Percentiles rank a stretch among this genome's conserved stretches.
These are phyloP conservation scores for Podospora didyma DNA, from an alignment of 495 filamentous ascomycete genomes.

Conservation along the genomic window DNA sequence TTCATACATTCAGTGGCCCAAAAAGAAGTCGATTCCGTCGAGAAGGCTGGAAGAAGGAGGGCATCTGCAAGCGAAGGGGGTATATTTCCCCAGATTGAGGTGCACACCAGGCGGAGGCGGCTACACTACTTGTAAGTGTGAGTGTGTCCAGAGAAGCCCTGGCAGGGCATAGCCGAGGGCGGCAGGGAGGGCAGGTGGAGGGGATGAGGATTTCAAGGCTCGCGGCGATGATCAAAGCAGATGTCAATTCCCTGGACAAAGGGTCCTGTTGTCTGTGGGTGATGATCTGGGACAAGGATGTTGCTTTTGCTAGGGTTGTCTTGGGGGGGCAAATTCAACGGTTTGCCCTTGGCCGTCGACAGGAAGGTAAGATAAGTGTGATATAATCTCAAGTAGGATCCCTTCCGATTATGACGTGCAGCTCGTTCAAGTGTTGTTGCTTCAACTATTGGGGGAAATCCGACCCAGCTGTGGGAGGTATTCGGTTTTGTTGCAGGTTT, in stretches of 20 bases:
- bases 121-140: too few relatives aligned
- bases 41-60: too few relatives aligned
- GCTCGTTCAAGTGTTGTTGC: not conserved
- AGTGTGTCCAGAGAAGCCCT: not conserved
- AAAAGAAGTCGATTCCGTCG: too few relatives aligned
- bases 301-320: not conserved
- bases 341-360: too few relatives aligned
- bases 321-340: too few relatives aligned
- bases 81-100: too few relatives aligned
- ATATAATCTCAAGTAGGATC: not conserved
- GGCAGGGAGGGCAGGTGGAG: not conserved
- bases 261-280: not conserved
- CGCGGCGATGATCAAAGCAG: not conserved
- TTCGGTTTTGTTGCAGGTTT: not conserved
- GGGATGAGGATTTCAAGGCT: not conserved
- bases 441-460: too few relatives aligned
- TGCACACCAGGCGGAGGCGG: too few relatives aligned
- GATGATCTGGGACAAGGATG: not conserved
- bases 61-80: too few relatives aligned
- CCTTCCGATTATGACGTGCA: conserved; percentile 10
- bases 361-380: not conserved
- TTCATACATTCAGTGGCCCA: not conserved
- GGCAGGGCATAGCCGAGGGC: not conserved
- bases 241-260: not conserved
- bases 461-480: too few relatives aligned